Percentiles rank a stretch among this genome's conserved stretches.
Evolutionary conservation across 192 early-diverging fungal species (phyloP).

Genomic region (Gryganskiella cystojenkinii): DNA sequence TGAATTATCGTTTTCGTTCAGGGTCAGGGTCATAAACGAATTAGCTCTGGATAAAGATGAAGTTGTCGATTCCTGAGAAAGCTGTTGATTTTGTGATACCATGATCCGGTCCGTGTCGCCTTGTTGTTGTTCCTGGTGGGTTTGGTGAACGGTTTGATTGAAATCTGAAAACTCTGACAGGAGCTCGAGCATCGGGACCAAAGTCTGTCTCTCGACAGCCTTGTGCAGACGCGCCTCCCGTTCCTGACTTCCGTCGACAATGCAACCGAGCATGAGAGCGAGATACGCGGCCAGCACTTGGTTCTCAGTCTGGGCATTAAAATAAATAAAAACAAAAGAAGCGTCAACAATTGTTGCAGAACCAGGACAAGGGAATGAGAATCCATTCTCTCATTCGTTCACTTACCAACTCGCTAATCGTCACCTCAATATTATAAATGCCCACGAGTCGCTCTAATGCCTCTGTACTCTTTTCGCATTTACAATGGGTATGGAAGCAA

Average conservation of each 20-base stretch:
- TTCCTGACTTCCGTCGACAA: constrained; percentile 15
- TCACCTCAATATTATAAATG: constrained; percentile 36
- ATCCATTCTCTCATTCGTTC: too few species aligned
- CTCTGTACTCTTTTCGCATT: constrained; percentile 29
- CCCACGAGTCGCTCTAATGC: constrained; percentile 39
- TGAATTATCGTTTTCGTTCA: too few species aligned
- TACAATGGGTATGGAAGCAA: constrained; percentile 33
- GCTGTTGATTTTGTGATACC: background rate
- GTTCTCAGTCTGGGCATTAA: constrained; percentile 46
- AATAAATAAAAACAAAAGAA: background rate
- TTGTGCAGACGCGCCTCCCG: constrained; percentile 10
- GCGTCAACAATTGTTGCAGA: background rate
- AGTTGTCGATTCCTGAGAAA: too few species aligned
- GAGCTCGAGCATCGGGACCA: constrained; percentile 39
- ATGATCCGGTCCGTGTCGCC: background rate
- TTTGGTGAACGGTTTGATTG: constrained; percentile 1
- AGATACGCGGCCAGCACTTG: constrained; percentile 38
- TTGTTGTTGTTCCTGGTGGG: background rate
- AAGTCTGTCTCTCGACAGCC: constrained; percentile 10
- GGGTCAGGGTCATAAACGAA: too few species aligned
- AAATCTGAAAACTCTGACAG: constrained; percentile 14
- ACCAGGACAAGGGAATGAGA: too few species aligned
- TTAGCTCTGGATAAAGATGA: too few species aligned
- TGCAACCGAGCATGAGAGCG: constrained; percentile 29
- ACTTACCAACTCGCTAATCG: constrained; percentile 38